Conservation (phyloP, 208 protist species). For the Leishmania braziliensis region DNA sequence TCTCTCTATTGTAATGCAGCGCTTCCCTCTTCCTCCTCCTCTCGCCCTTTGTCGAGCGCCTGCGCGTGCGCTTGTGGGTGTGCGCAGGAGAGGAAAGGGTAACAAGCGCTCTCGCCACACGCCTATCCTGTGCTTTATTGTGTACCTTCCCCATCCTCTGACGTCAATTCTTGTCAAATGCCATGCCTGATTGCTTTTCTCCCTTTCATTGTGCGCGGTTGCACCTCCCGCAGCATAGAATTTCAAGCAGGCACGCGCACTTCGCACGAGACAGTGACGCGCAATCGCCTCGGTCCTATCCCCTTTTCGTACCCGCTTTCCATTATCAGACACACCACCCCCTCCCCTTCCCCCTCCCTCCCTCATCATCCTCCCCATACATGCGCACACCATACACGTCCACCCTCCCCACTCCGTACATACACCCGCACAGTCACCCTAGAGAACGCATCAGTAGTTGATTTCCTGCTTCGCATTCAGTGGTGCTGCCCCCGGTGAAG, state of each 20-base stretch:
- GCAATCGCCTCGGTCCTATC: background rate
- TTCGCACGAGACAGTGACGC: background rate
- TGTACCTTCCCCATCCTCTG: background rate
- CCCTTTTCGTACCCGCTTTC: background rate
- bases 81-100: background rate
- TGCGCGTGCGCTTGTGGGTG: background rate
- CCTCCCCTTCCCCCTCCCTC: background rate
- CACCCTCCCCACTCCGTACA: background rate
- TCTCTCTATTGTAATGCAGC: no score
- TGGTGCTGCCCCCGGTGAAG: background rate
- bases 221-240: constrained; percentile 2
- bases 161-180: background rate
- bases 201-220: background rate
- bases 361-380: background rate
- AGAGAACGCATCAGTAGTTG: background rate
- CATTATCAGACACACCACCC: background rate
- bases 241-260: background rate
- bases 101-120: no score
- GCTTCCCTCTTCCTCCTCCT: background rate
- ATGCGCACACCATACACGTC: background rate
- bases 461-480: background rate
- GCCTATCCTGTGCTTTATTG: background rate
- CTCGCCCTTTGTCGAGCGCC: background rate
- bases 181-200: background rate
- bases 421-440: background rate